A percentile compares a stretch with the other conserved stretches of the same genome.
Conservation (phyloP, 257 asterid species). For the Nyctanthes arbortristis region DNA sequence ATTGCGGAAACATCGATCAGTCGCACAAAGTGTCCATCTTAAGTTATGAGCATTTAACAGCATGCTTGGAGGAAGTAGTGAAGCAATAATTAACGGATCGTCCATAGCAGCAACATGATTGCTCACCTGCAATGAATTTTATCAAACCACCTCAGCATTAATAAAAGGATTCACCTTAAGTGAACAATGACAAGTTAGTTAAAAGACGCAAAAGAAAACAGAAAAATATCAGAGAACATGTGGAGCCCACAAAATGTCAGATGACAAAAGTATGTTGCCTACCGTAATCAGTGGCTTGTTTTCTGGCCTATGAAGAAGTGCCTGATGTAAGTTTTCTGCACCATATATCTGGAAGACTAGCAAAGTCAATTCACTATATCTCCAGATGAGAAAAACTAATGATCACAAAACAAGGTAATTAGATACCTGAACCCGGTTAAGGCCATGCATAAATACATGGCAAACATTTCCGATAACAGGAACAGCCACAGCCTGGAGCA, state of each 20-base stretch:
- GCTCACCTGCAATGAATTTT: slow-evolving; percentile 59
- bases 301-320: slow-evolving; percentile 56
- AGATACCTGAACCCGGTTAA: slow-evolving; percentile 72
- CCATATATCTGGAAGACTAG: slow-evolving; percentile 62
- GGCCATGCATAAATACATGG: slow-evolving; percentile 95
- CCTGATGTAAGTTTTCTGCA: slow-evolving; percentile 72
- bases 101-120: slow-evolving; percentile 94
- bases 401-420: neutral
- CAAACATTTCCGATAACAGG: slow-evolving; percentile 91
- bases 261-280: slow-evolving; percentile 25
- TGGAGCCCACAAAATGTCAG: slow-evolving; percentile 16
- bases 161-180: slow-evolving; percentile 9
- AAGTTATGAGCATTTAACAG: slow-evolving; percentile 65
- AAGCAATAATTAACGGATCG: slow-evolving; percentile 82
- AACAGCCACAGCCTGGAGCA: slow-evolving; percentile 85
- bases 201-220: neutral
- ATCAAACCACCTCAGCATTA: slow-evolving; percentile 14
- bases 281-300: slow-evolving; percentile 78
- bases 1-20: slow-evolving; percentile 88
- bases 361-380: slow-evolving; percentile 11
- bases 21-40: slow-evolving; percentile 95
- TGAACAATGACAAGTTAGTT: neutral
- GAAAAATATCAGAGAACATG: neutral
- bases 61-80: slow-evolving; percentile 75
- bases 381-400: neutral